Evolutionary conservation across 805 yeast species (phyloP).

Genomic region (Hagleromyces aurorensis): DNA sequence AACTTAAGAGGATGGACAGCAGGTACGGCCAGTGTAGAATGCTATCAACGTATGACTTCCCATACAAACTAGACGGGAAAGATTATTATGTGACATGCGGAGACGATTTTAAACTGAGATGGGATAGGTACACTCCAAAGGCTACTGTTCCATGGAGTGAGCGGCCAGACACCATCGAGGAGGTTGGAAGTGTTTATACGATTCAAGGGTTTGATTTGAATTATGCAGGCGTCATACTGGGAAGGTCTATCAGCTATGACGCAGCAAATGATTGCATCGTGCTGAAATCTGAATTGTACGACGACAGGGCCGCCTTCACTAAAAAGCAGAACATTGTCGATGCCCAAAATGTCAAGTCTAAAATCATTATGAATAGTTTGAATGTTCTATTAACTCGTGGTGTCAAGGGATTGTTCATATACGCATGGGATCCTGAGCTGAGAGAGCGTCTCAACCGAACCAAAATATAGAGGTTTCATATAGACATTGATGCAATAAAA

Average conservation of each 20-base stretch:
- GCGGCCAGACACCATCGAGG: constrained; percentile 38
- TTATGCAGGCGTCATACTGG: constrained; percentile 40
- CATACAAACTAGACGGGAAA: constrained; percentile 38
- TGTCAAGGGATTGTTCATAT: constrained; percentile 36
- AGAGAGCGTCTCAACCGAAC: constrained; percentile 32
- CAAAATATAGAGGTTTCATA: too few species aligned
- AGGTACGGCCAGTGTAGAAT: constrained; percentile 37
- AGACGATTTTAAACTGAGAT: constrained; percentile 36
- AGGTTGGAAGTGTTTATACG: constrained; percentile 42
- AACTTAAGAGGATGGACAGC: constrained; percentile 25
- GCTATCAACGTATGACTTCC: constrained; percentile 40
- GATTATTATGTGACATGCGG: constrained; percentile 40
- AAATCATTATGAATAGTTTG: constrained; percentile 37
- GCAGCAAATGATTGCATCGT: constrained; percentile 28
- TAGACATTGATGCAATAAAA: too few species aligned
- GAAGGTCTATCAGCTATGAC: constrained; percentile 38
- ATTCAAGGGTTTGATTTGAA: constrained; percentile 42
- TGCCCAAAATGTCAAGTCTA: constrained; percentile 32
- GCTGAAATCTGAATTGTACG: constrained; percentile 34
- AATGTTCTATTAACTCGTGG: constrained; percentile 41
- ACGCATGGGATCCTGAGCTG: constrained; percentile 36
- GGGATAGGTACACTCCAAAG: constrained; percentile 40
- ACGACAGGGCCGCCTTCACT: constrained; percentile 41
- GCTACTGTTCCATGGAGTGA: constrained; percentile 40
- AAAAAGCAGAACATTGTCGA: constrained; percentile 34